Evolutionary conservation across 2,329 filamentous ascomycete genomes (phyloP), one percentile per base, ranked within the genome.

Genomic region (Fusarium miscanthi): DNA sequence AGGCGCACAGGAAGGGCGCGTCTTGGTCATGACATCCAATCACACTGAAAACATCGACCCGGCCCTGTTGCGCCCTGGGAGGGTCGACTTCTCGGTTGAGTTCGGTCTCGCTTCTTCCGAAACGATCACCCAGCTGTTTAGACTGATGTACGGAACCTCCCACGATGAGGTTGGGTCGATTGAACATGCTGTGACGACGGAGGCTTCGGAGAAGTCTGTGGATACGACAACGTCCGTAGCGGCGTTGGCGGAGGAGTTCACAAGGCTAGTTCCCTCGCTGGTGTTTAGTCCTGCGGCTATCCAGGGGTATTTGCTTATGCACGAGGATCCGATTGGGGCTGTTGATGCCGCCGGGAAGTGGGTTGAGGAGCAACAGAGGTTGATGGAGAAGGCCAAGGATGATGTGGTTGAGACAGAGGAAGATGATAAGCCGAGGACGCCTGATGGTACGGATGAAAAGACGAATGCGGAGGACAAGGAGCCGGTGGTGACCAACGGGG

Each of bases 1-100:
- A 0, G 89, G 90, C 2, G 88, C 88, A 1, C 88, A 89, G 64
- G 91, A 93, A 80, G 91, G 91, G 3, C 85, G 90, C 12, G 87
- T 93, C 3, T 83, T 93, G 2, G 88, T 93, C 70, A 93, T 93
- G 91, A 93, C 91, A 0, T 92, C 91, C 1, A 93, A 93, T 72
- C 87, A 76, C 25, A 63, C 63, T 0, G 57, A 74, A 33, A 65
- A 69, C n/a, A 66, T 72, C 1, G 69, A 73, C 5, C 56, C 69
- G 0, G 70, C 70, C 3, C 23, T 73, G 4, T 16, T 71, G 12
- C 62, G 70, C 0, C 70, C 70, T 0, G 70, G 70, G 10, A 31
- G 70, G 30, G 59, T 73, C 4, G 70, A 73, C 8, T 59, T 61
- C 41, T 59, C 61, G 3, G 42, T 73, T 2, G 41, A 71, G 2